Evolutionary conservation across 2,329 filamentous ascomycete species (phyloP).

Genomic region (Hirsutella rhossiliensis): DNA sequence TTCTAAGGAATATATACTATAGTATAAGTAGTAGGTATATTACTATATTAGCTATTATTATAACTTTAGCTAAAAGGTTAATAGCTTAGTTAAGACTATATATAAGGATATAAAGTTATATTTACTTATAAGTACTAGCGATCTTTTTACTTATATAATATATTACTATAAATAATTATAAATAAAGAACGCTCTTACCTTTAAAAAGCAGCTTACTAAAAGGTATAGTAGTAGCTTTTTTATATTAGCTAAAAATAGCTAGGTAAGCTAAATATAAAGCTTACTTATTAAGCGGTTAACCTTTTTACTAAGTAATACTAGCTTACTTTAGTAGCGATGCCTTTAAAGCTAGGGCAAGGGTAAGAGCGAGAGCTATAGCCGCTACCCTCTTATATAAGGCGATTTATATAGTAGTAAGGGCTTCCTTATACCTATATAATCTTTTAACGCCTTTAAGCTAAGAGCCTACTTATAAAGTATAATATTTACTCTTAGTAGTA

Average conservation of each 20-base stretch:
- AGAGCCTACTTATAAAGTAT: neutral
- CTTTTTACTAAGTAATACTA: neutral
- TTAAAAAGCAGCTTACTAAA: neutral
- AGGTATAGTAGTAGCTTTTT: neutral
- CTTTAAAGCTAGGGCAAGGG: neutral
- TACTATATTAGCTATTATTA: neutral
- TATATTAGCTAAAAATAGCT: neutral
- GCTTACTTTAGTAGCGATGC: neutral
- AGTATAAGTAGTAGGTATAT: neutral
- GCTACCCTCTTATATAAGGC: neutral
- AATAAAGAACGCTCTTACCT: neutral
- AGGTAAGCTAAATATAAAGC: neutral
- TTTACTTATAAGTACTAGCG: neutral
- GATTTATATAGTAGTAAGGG: neutral
- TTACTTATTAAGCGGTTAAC: neutral
- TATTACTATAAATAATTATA: neutral
- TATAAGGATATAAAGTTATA: neutral
- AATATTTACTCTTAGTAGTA: constrained; percentile 1
- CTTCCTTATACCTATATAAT: constrained; percentile 1
- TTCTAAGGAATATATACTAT: neutral
- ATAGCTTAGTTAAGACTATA: neutral
- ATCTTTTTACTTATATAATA: neutral
- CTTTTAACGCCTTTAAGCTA: neutral
- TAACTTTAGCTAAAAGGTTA: neutral
- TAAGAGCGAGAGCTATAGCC: neutral